Evolutionary conservation across 192 early-diverging fungal species (phyloP).

Genomic region (Gigaspora rosea): DNA sequence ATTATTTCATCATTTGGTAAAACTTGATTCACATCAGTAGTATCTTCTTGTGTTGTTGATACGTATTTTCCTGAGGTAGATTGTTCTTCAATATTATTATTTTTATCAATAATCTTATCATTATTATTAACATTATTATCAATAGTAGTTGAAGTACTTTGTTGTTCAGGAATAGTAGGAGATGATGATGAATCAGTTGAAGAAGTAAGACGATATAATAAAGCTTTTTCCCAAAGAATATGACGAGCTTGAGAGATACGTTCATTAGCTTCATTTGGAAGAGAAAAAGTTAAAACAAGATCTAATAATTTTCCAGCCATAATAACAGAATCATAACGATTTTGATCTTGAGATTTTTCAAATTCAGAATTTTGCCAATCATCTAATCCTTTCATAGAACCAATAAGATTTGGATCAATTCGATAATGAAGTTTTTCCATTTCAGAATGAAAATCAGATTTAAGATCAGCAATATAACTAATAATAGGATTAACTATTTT

Average conservation of each 20-base stretch:
- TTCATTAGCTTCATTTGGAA: constrained; percentile 17
- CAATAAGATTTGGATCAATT: background rate
- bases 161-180: background rate
- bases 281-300: background rate
- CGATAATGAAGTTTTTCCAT: constrained; percentile 6
- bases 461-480: background rate
- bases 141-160: background rate
- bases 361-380: background rate
- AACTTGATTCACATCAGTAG: too few species aligned
- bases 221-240: constrained; percentile 1
- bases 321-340: background rate
- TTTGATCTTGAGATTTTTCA: constrained; percentile 6
- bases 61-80: too few species aligned
- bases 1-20: background rate
- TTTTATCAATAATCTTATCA: background rate
- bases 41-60: too few species aligned
- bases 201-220: background rate
- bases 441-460: background rate
- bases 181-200: background rate
- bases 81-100: too few species aligned
- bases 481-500: constrained; percentile 13
- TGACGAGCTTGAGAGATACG: background rate
- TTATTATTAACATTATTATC: background rate
- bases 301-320: background rate
- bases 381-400: background rate